phyloP scores from a whole-genome alignment of 2,329 filamentous ascomycete species.

The Arthroderma sp. region DNA sequence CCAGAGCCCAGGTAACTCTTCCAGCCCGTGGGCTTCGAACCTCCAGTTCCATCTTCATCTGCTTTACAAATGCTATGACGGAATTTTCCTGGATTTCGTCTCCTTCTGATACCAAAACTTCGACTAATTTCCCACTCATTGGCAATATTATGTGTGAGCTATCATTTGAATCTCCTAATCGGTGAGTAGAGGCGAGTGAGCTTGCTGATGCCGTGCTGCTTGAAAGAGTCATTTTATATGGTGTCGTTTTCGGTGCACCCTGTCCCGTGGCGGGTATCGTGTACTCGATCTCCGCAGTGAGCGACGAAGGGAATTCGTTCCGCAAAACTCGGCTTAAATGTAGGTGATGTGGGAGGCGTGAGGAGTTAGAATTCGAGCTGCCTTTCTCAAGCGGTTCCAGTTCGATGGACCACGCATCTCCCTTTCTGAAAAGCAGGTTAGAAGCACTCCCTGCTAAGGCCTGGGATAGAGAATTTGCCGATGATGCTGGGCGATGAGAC shows the following conservation, averaged over 20 bases:
- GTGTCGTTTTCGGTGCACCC: conserved; percentile 14
- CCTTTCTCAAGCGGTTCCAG: conserved; percentile 24
- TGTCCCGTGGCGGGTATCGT: conserved; percentile 24
- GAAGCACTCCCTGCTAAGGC: conserved; percentile 9
- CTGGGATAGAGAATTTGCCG: conserved; percentile 16
- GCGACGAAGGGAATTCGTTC: conserved; percentile 46
- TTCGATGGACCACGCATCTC: conserved; percentile 44
- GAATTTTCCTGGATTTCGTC: conserved; percentile 39
- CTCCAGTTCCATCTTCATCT: conserved; percentile 61
- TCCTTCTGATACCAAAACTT: conserved; percentile 43
- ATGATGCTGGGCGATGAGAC: conserved; percentile 12
- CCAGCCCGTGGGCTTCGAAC: conserved; percentile 39
- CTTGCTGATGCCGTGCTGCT: conserved; percentile 34
- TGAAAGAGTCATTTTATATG: conserved; percentile 35
- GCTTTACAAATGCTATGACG: conserved; percentile 45
- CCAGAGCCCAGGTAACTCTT: conserved; percentile 37
- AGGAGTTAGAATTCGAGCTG: neutral
- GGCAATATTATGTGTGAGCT: conserved; percentile 42
- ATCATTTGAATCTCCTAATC: conserved; percentile 38
- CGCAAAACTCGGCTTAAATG: conserved; percentile 40
- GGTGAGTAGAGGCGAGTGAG: conserved; percentile 31
- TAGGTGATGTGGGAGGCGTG: conserved; percentile 36
- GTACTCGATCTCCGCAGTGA: conserved; percentile 41
- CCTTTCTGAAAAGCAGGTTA: conserved; percentile 40
- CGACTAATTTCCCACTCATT: conserved; percentile 46